These are phyloP conservation scores for Citrus sinensis DNA, from an alignment of 345 rosid genomes.

Conservation along the genomic window DNA sequence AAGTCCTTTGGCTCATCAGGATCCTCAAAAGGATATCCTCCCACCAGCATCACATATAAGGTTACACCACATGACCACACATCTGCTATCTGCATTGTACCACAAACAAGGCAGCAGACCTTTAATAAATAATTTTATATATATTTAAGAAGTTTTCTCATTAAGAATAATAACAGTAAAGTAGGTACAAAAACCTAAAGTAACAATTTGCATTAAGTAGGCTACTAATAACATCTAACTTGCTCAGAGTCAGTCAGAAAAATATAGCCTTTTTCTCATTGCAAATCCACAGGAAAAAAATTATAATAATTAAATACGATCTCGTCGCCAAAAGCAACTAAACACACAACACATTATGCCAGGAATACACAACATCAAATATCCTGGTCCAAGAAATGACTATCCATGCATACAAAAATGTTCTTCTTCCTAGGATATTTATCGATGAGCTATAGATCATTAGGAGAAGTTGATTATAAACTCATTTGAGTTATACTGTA, in stretches of 20 bases:
- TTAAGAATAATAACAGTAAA: background rate
- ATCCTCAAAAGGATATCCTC: conserved; percentile 94
- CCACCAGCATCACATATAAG: conserved; percentile 90
- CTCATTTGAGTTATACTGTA: background rate
- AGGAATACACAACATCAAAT: background rate
- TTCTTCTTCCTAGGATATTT: background rate
- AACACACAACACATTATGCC: too few species aligned
- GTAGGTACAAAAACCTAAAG: background rate
- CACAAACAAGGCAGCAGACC: background rate
- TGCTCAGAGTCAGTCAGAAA: background rate
- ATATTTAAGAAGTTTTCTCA: too few species aligned
- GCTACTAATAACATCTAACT: background rate
- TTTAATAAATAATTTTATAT: background rate
- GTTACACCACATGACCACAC: conserved; percentile 99
- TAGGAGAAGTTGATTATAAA: background rate
- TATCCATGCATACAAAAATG: background rate
- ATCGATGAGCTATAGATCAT: background rate
- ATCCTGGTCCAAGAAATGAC: background rate
- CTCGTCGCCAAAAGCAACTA: background rate
- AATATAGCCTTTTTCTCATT: background rate
- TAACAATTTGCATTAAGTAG: background rate
- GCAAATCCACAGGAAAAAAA: background rate
- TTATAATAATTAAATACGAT: background rate
- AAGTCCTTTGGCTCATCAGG: conserved; percentile 91
- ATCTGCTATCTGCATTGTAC: conserved; percentile 72